phyloP scores from a whole-genome alignment of 805 yeast species.

The Lipomyces sp. region DNA sequence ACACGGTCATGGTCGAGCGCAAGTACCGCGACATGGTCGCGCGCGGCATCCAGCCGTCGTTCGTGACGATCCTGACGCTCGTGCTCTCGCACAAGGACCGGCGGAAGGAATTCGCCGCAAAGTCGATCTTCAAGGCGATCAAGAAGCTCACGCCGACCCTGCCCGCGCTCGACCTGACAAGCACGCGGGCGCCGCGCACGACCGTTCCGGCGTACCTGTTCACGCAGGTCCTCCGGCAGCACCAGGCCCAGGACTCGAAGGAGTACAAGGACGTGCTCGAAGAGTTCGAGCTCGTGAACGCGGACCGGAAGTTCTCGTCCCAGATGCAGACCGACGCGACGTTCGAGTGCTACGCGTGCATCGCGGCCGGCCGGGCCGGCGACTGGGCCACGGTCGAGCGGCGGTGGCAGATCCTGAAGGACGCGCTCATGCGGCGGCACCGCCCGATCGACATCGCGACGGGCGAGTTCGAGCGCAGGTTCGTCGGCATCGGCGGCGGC shows the following conservation, averaged over 20 bases:
- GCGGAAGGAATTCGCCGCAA: constrained; percentile 3
- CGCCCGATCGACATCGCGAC: constrained; percentile 3
- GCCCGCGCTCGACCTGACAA: constrained; percentile 17
- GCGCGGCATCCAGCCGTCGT: constrained; percentile 18
- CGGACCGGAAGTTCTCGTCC: neutral
- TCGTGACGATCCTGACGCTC: constrained; percentile 41
- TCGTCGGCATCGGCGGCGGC: neutral
- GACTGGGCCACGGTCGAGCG: constrained; percentile 6
- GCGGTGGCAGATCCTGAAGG: constrained; percentile 11
- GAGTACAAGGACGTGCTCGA: constrained; percentile 2
- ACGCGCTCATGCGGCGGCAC: neutral
- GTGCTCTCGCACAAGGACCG: constrained; percentile 17
- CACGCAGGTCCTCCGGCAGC: constrained; percentile 5
- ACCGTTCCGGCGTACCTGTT: constrained; percentile 18
- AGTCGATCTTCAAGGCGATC: constrained; percentile 1
- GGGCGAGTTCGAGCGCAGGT: neutral
- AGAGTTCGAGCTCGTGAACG: constrained; percentile 1
- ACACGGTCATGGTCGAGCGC: constrained; percentile 8
- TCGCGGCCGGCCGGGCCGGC: constrained; percentile 5
- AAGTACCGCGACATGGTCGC: constrained; percentile 14
- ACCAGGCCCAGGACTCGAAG: neutral
- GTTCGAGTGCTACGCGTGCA: constrained; percentile 9
- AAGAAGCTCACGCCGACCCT: neutral
- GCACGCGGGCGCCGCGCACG: constrained; percentile 9
- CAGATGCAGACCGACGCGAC: constrained; percentile 3